phyloP scores from a whole-genome alignment of 768 basidiomycete genomes.

The Asterophora lycoperdoides region DNA sequence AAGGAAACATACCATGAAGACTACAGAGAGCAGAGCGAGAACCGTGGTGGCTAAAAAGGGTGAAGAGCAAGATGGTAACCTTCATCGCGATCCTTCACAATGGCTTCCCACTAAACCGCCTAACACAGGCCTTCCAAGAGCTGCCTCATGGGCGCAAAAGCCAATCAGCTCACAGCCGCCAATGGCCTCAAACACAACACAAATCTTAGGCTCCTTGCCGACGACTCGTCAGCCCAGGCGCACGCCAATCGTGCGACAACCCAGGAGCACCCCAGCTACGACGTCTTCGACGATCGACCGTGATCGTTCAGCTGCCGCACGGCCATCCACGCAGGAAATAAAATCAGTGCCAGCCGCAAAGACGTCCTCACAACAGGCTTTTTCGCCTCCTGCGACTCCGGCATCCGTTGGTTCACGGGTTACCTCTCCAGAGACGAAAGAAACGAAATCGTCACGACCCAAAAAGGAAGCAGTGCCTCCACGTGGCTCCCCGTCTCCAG shows the following conservation, averaged over 20 bases:
- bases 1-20: constrained; percentile 92
- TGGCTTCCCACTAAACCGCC: constrained; percentile 11
- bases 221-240: constrained; percentile 41
- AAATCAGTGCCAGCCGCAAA: constrained; percentile 35
- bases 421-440: constrained; percentile 35
- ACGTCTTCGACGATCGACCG: constrained; percentile 26
- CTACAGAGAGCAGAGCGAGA: constrained; percentile 68
- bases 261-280: constrained; percentile 34
- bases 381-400: constrained; percentile 60
- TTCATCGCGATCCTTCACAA: constrained; percentile 1
- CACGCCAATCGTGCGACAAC: constrained; percentile 40
- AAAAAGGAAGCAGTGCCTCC: constrained; percentile 33
- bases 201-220: constrained; percentile 17
- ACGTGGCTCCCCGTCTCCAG: constrained; percentile 37
- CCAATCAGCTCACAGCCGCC: constrained; percentile 20
- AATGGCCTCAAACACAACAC: constrained; percentile 15
- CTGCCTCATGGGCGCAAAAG: constrained; percentile 60
- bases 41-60: constrained; percentile 49
- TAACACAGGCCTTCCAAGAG: constrained; percentile 53
- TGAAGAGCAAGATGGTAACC: constrained; percentile 54
- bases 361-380: constrained; percentile 48
- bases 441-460: constrained; percentile 32
- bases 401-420: constrained; percentile 36
- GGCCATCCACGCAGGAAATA: constrained; percentile 36
- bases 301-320: constrained; percentile 27